Conservation (phyloP, 106 monocot species). For the Phalaenopsis aphrodite region DNA sequence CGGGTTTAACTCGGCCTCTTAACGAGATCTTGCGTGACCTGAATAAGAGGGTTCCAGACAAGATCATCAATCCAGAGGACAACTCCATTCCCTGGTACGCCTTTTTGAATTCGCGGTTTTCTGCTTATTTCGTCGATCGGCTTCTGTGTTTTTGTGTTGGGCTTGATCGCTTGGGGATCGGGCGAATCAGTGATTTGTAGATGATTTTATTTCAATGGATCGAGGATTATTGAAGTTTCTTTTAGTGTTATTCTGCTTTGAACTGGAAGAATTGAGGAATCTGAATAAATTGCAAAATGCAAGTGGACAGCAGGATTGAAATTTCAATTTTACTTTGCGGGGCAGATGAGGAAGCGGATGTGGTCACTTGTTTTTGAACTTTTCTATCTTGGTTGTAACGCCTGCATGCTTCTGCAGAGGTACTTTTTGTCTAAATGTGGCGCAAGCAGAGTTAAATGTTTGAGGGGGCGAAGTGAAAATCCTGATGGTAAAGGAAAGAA, state of each 20-base stretch:
- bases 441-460: neutral
- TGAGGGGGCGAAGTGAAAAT: no score
- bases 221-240: neutral
- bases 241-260: neutral
- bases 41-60: conserved; percentile 86
- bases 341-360: neutral
- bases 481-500: neutral
- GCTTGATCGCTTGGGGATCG: neutral
- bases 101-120: neutral
- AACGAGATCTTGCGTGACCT: conserved; percentile 83
- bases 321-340: neutral
- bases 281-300: neutral
- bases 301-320: neutral
- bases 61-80: conserved; percentile 39
- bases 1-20: conserved; percentile 52
- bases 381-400: neutral
- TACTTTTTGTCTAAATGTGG: neutral
- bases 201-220: neutral
- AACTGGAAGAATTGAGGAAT: neutral
- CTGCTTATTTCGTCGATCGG: neutral
- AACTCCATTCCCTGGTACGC: conserved; percentile 79
- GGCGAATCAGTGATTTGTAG: neutral
- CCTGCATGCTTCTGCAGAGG: neutral
- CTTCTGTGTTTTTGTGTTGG: neutral
- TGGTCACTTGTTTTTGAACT: neutral